These are phyloP conservation scores for Mycena rebaudengoi DNA, from an alignment of 768 basidiomycete species.

Conservation along the genomic window DNA sequence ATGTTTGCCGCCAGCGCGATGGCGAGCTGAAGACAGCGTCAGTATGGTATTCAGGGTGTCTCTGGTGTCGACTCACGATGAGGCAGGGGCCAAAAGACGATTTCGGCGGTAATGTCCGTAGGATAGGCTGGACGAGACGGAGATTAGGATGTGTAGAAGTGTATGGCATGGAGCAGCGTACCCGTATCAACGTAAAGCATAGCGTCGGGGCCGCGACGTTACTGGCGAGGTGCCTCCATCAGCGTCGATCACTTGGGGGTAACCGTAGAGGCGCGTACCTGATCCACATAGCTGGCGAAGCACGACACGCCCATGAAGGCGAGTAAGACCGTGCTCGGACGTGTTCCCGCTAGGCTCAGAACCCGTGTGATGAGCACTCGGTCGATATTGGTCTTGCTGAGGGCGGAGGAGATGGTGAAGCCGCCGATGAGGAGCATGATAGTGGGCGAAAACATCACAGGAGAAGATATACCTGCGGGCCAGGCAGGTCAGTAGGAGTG, in stretches of 20 bases:
- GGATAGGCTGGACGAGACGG: slow-evolving; percentile 75
- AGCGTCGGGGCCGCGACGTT: slow-evolving; percentile 98
- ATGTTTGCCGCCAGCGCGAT: slow-evolving; percentile 99
- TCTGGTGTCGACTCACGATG: slow-evolving; percentile 67
- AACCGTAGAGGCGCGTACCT: slow-evolving; percentile 62
- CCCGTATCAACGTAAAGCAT: slow-evolving; percentile 95
- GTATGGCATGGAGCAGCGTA: slow-evolving; percentile 46
- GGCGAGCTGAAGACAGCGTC: slow-evolving; percentile 66
- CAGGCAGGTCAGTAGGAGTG: not conserved
- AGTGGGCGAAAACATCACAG: slow-evolving; percentile 95
- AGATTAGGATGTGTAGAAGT: slow-evolving; percentile 1
- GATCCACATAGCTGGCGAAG: slow-evolving; percentile 99
- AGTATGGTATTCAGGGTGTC: not conserved
- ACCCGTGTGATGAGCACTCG: slow-evolving; percentile 90
- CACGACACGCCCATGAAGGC: slow-evolving; percentile 97
- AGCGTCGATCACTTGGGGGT: slow-evolving; percentile 3
- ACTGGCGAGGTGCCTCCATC: slow-evolving; percentile 48
- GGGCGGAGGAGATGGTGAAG: slow-evolving; percentile 95
- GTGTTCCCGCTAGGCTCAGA: slow-evolving; percentile 88
- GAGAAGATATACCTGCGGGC: slow-evolving; percentile 84
- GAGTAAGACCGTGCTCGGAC: slow-evolving; percentile 86
- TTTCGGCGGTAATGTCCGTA: slow-evolving; percentile 87
- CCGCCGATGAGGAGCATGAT: slow-evolving; percentile 99
- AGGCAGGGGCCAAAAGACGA: slow-evolving; percentile 90
- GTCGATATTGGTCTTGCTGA: slow-evolving; percentile 96